Percentiles rank a stretch among this genome's conserved stretches.
Conservation (phyloP, 2,329 filamentous ascomycete genomes). For the Trichoderma sp. region DNA sequence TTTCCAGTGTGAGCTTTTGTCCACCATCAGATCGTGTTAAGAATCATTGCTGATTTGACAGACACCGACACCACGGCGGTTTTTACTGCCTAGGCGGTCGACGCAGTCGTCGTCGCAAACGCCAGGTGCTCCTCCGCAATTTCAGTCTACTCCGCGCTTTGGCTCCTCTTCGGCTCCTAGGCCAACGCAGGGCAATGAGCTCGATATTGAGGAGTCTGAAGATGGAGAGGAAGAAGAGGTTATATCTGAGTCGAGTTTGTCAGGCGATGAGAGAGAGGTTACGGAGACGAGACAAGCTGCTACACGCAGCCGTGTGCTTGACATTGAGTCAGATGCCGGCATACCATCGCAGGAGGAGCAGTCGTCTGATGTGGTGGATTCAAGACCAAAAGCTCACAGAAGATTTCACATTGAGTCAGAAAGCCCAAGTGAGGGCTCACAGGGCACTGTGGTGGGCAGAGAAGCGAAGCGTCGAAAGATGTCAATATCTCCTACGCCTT, state of each 20-base stretch:
- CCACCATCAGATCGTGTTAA: not conserved
- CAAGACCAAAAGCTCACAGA: not conserved
- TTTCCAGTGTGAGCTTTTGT: constrained; percentile 18
- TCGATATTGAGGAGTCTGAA: constrained; percentile 39
- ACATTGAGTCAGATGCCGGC: constrained; percentile 32
- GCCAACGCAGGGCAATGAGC: constrained; percentile 32
- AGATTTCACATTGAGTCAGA: constrained; percentile 7
- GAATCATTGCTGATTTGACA: constrained; percentile 21
- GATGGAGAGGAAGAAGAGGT: constrained; percentile 27
- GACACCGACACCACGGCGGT: constrained; percentile 44
- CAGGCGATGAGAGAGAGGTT: constrained; percentile 11
- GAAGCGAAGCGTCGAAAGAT: constrained; percentile 33
- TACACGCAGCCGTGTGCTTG: constrained; percentile 31
- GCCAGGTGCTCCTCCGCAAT: constrained; percentile 35
- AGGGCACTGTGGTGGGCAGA: constrained; percentile 10
- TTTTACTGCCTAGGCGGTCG: constrained; percentile 39
- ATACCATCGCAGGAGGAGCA: constrained; percentile 24
- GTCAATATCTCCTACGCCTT: constrained; percentile 31
- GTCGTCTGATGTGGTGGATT: not conserved
- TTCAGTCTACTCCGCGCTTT: constrained; percentile 44
- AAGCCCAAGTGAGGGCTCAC: not conserved
- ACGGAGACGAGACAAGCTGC: constrained; percentile 18
- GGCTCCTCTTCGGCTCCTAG: constrained; percentile 36
- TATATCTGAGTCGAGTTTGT: constrained; percentile 17
- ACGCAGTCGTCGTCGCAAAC: constrained; percentile 38